Percentiles rank a stretch among this genome's conserved stretches.
Evolutionary conservation across 371 early-diverging fungal species (phyloP).

Genomic region (Circinella minor): DNA sequence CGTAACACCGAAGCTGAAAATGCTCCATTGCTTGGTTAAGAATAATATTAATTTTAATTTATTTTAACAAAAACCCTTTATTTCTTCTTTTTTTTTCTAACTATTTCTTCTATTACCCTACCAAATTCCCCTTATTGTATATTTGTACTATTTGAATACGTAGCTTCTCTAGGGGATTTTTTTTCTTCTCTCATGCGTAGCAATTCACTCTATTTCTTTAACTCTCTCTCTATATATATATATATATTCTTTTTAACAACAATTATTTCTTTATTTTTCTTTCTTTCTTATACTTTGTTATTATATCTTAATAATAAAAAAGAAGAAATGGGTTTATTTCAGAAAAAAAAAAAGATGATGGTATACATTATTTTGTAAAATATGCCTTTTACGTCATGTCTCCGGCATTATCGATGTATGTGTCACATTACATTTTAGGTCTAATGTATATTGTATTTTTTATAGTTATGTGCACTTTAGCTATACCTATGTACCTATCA

Average conservation of each 20-base stretch:
- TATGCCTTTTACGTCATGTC: constrained; percentile 8
- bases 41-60: not conserved
- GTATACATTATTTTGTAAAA: not conserved
- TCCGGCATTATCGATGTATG: not conserved
- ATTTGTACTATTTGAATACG: constrained; percentile 1
- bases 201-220: not conserved
- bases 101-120: not conserved
- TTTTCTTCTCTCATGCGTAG: not conserved
- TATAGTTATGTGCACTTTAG: not conserved
- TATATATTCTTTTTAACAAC: no score
- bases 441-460: not conserved
- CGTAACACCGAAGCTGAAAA: constrained; percentile 38
- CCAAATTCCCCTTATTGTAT: no score
- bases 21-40: constrained; percentile 55
- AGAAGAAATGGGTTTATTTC: not conserved
- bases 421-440: not conserved
- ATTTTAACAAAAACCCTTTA: no score
- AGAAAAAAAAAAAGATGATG: no score
- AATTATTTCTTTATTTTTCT: no score
- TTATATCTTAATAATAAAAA: not conserved
- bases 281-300: no score
- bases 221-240: not conserved
- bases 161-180: not conserved
- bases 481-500: not conserved
- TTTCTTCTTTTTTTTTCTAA: not conserved